Conservation (phyloP, 2,329 filamentous ascomycete genomes). For the Tolypocladium tropicale region DNA sequence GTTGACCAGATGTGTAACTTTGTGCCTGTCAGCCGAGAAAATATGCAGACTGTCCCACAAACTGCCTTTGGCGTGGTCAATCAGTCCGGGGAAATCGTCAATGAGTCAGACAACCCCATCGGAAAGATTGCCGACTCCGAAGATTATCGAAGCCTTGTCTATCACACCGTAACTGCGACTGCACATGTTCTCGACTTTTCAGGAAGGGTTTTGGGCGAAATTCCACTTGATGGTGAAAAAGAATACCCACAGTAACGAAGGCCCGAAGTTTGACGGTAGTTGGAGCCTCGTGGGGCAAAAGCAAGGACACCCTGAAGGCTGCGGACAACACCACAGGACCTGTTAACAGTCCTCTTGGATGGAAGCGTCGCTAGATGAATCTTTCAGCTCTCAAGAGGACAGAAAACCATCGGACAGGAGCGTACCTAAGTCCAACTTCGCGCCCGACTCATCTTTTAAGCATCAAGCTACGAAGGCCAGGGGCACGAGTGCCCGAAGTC, state of each 20-base stretch:
- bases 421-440: no score
- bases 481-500: slow-evolving; percentile 48
- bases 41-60: slow-evolving; percentile 19
- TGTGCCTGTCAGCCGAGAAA: not conserved
- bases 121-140: slow-evolving; percentile 29
- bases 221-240: slow-evolving; percentile 28
- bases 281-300: slow-evolving; percentile 19
- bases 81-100: slow-evolving; percentile 34
- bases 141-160: slow-evolving; percentile 28
- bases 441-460: slow-evolving; percentile 1
- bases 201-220: slow-evolving; percentile 30
- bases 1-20: not conserved
- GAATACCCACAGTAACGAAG: no score
- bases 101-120: slow-evolving; percentile 30
- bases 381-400: no score
- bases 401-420: not conserved
- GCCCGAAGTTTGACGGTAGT: slow-evolving; percentile 17
- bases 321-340: slow-evolving; percentile 7
- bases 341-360: slow-evolving; percentile 9
- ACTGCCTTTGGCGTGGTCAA: slow-evolving; percentile 33
- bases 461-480: slow-evolving; percentile 12
- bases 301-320: slow-evolving; percentile 14
- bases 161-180: slow-evolving; percentile 25
- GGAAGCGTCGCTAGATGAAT: not conserved
- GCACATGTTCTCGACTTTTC: slow-evolving; percentile 22